phyloP scores from a whole-genome alignment of 306 rosid genomes.

The Amphicarpaea edgeworthii region DNA sequence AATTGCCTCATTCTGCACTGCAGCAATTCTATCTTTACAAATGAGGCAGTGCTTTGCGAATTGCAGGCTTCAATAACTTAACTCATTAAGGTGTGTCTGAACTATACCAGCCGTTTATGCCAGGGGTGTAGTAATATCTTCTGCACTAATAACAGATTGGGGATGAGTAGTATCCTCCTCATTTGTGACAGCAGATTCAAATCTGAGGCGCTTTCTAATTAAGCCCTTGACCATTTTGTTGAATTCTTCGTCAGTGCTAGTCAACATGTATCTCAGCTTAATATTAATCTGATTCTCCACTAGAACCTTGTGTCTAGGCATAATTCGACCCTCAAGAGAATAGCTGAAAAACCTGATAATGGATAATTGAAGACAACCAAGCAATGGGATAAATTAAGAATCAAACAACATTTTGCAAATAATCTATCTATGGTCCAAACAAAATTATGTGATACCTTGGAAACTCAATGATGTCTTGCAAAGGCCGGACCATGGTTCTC shows the following conservation, averaged over 20 bases:
- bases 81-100: neutral
- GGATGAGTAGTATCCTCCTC: slow-evolving; percentile 44
- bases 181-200: slow-evolving; percentile 55
- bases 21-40: slow-evolving; percentile 36
- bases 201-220: slow-evolving; percentile 61
- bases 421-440: slow-evolving; percentile 18
- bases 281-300: slow-evolving; percentile 74
- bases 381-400: slow-evolving; percentile 1
- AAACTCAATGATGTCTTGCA: slow-evolving; percentile 83
- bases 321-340: slow-evolving; percentile 86
- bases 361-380: slow-evolving; percentile 22
- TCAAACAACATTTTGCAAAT: slow-evolving; percentile 21
- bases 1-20: neutral
- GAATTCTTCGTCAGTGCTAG: slow-evolving; percentile 78
- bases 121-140: slow-evolving; percentile 26
- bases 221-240: slow-evolving; percentile 62
- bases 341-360: slow-evolving; percentile 84
- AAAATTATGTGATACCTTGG: slow-evolving; percentile 68
- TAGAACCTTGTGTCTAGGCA: slow-evolving; percentile 88
- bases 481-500: slow-evolving; percentile 83
- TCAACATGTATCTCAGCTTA: slow-evolving; percentile 86
- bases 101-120: slow-evolving; percentile 1
- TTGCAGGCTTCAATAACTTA: neutral
- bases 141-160: slow-evolving; percentile 33
- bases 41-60: neutral